Conservation (phyloP, 2,329 filamentous ascomycete genomes). For the Pseudomassariella vexata region DNA sequence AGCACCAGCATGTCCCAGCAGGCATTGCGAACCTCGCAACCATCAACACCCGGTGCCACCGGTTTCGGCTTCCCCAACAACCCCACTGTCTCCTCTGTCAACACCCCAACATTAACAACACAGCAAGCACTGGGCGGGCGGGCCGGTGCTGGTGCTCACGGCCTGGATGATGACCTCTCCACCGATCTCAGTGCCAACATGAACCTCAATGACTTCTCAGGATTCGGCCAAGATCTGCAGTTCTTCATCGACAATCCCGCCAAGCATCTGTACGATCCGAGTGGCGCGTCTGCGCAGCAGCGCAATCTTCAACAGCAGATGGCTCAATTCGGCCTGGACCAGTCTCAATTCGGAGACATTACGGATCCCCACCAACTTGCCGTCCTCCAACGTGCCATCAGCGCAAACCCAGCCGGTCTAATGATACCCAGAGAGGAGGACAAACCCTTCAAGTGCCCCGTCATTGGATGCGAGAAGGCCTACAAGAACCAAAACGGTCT, state of each 20-base stretch:
- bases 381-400: constrained; percentile 43
- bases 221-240: constrained; percentile 41
- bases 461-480: constrained; percentile 97
- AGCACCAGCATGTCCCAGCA: constrained; percentile 71
- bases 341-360: constrained; percentile 69
- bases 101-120: constrained; percentile 84
- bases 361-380: constrained; percentile 60
- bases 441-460: constrained; percentile 95
- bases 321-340: constrained; percentile 68
- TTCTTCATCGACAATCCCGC: constrained; percentile 86
- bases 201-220: constrained; percentile 53
- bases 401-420: constrained; percentile 44
- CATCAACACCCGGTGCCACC: constrained; percentile 74
- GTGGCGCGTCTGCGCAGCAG: constrained; percentile 62
- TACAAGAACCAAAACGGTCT: constrained; percentile 99
- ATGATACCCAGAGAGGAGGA: constrained; percentile 78
- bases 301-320: constrained; percentile 62
- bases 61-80: constrained; percentile 83
- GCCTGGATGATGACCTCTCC: constrained; percentile 70
- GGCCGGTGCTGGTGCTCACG: constrained; percentile 56
- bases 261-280: constrained; percentile 86
- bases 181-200: constrained; percentile 54
- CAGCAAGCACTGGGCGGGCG: constrained; percentile 54
- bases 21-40: constrained; percentile 78
- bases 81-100: constrained; percentile 93